Evolutionary conservation across 179 eudicot species (phyloP), one percentile per base, ranked within the genome.

Genomic region (Nepenthes alata): DNA sequence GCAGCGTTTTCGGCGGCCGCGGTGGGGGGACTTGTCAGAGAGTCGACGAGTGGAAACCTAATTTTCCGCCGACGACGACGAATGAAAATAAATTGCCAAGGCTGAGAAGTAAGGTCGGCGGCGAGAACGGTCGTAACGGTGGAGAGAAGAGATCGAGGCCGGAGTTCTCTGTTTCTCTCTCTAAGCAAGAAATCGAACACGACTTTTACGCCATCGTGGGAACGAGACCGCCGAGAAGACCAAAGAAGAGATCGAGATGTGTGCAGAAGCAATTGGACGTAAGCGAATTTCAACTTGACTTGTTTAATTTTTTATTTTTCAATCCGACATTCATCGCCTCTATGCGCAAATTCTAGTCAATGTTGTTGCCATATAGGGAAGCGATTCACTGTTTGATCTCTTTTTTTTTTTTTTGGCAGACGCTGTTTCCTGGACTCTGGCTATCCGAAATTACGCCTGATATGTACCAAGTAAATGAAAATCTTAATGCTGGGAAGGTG

Each of bases 181-280:
- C 88, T 0, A 76, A 77, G 68, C 57, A 65, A 49, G 88, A 82
- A 57, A 80, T 89, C 64, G 87, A 79, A 48, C 72, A 76, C 45
- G 96, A 89, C 73, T 88, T 86, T 70, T 25, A 72, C 53, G 77
- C 71, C 38, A 74, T 86, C 55, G 50, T 69, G 35, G 85, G 95
- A 0, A 63, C 50, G 14, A 59, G 80, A 10, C 84, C 84, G 9
- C 82, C 85, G 8, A 70, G 85, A 38, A 64, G 87, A 48, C 91
- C 91, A 10, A 81, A 75, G 68, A 89, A 87, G 67, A 74, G 95
- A n/a, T 64, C 84, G 2, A 75, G 66, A 69, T 34, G 1, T 35
- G 75, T 82, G 35, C 95, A 84, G 72, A 77, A 57, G 58, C 75
- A 75, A 64, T 57, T 89, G 58, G 91, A 89, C 72, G 96, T 89